Evolutionary conservation across 1,139 yeast species (phyloP), one percentile per base, ranked within the genome.

Genomic region (Yamadazyma sp.): DNA sequence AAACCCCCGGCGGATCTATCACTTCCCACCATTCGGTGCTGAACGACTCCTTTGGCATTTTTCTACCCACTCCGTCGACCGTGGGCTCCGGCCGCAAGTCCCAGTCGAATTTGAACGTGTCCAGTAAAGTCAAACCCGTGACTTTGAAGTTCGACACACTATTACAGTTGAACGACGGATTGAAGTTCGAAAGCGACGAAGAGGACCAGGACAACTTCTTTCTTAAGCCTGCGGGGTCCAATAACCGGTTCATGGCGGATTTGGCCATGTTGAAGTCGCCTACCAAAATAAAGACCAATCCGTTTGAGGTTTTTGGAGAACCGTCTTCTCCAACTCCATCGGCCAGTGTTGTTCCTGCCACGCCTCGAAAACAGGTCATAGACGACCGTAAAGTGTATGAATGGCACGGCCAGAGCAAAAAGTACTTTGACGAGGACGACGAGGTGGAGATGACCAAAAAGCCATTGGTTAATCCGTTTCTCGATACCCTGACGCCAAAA

Each of bases 31-130:
- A 22, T 4, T 8, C 29, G 11, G 15, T 9, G 4, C 15, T 20
- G 3, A 26, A 14, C 22, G 41, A 39, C 28, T n/a, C 14, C 6
- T 59, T 64, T 44, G 67, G 67, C 4, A 47, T 59, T 26, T 51
- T 69, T 27, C 53, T 69, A 35, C 75, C 76, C 2, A 59, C 65
- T n/a, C 73, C 72, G 2, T 64, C 73, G 1, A 66, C 69, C 0
- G 59, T 67, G 5, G 75, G 75, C 1, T 50, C 68, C 1, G 75
- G 75, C 1, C 54, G 75, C 38, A 48, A 44, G 25, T 15, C 40
- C 15, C 23, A 16, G 5, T 3, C 28, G 21, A 18, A 18, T 14
- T 10, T 25, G 4, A 11, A 31, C 8, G 16, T 11, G n/a, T 12
- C 30, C 7, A 23, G 20, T 11, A 39, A 36, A 30, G 25, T 41